Conservation (phyloP, 495 filamentous ascomycete species). For the Chaetomium cochliodes region DNA sequence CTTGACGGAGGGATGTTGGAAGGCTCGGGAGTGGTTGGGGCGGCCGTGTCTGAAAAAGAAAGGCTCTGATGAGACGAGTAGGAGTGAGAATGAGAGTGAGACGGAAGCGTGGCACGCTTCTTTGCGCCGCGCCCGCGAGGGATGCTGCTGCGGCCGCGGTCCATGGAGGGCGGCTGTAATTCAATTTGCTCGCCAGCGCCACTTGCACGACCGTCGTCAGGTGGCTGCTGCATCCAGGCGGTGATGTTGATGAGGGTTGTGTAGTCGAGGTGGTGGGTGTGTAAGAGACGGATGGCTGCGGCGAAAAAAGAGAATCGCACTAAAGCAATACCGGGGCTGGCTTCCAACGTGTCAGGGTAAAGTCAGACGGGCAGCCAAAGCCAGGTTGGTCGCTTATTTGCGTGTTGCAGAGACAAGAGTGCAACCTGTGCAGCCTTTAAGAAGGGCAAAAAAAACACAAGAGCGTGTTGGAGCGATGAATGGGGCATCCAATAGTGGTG, state of each 20-base stretch:
- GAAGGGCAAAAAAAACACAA: background rate
- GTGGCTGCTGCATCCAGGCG: conserved; percentile 15
- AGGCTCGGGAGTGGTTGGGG: conserved; percentile 14
- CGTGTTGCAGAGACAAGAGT: background rate
- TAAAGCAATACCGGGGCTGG: conserved; percentile 21
- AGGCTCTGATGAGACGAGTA: background rate
- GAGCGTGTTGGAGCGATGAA: background rate
- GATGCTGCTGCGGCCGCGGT: conserved; percentile 31
- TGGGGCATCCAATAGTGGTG: background rate
- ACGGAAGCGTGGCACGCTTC: conserved; percentile 31
- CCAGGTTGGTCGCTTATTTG: conserved; percentile 11
- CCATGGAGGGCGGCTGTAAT: conserved; percentile 31
- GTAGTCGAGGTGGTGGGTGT: conserved; percentile 7
- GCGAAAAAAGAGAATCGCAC: conserved; percentile 39
- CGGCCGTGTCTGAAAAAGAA: conserved; percentile 10
- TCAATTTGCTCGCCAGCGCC: conserved; percentile 21
- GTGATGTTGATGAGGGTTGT: background rate
- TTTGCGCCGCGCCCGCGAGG: conserved; percentile 37
- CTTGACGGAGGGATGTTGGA: background rate
- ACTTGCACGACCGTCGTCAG: conserved; percentile 5
- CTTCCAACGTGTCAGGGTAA: conserved; percentile 38
- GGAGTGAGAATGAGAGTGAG: conserved; percentile 18
- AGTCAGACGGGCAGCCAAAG: conserved; percentile 12
- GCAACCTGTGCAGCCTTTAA: background rate
- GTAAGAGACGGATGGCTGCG: conserved; percentile 23